Base-by-base conservation (phyloP, 768 basidiomycete species). In the Boletus bicolor region DNA sequence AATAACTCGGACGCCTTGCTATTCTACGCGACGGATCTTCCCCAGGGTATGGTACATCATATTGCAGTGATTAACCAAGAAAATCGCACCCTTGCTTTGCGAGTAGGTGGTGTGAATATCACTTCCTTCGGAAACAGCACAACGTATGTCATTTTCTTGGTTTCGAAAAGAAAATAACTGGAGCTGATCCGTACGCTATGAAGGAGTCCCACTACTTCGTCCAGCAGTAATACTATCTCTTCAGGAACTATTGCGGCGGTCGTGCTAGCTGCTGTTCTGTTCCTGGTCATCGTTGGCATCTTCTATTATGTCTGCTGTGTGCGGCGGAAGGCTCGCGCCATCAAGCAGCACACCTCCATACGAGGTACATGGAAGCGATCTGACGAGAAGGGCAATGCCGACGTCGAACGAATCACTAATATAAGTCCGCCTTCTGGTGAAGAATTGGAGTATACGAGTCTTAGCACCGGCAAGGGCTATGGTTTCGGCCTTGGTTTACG, bases 181-280 rank as follows among this genome's bases (percentile, higher is more conserved):
- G 6, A 8, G 32, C 48, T 65, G 37, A 63, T 52, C n/a, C 19
- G 7, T 57, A 2, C 56, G 12, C 17, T 32, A n/a, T 39, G 36
- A 57, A 65, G 66, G 36, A 55, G 58, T 52, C 54, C 62, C 10
- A 50, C 69, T 41, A 56, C 50, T 49, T 38, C 60, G 7, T 54
- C 61, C 4, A 55, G 53, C 37, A 48, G 54, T 34, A 50, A 48
- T 35, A 70, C 76, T 1, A 70, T 76, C 19, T 56, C 80, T 2
- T 72, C 72, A 56, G 86, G 87, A 42, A 83, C 86, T 2, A 82
- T 88, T 51, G 87, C 86, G 19, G 88, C 86, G 0, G 73, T 87
- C 32, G 78, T 77, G 10, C 74, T 90, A 2, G 85, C 82, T 3
- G 76, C 78, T 21, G 66, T 82, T 19, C 72, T 89, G 9, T 76